Conservation (phyloP, 1,284 basidiomycete species). For the Rhodotorula mucilaginosa region DNA sequence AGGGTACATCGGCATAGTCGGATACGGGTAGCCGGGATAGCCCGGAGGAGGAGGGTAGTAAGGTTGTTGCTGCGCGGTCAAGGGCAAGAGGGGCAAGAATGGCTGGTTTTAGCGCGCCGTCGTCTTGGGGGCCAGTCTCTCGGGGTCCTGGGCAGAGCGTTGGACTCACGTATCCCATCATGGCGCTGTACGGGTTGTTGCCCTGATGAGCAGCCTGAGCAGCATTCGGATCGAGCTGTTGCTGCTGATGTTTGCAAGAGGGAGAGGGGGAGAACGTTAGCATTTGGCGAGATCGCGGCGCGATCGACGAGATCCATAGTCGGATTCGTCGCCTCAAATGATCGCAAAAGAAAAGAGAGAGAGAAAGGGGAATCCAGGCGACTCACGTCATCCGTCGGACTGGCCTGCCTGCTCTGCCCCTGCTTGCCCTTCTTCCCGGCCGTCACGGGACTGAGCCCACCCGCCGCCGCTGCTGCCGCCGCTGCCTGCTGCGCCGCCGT, state of each 20-base stretch:
- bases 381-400: slow-evolving; percentile 22
- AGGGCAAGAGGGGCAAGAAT: neutral
- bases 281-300: neutral
- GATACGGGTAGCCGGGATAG: slow-evolving; percentile 39
- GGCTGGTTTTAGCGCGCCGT: too few species aligned
- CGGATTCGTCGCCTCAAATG: neutral
- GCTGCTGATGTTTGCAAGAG: neutral
- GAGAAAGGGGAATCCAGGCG: too few species aligned
- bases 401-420: slow-evolving; percentile 9
- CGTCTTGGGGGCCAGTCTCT: neutral
- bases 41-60: slow-evolving; percentile 39
- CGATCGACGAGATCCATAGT: neutral
- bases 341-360: neutral
- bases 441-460: neutral
- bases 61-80: slow-evolving; percentile 15
- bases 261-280: neutral
- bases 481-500: slow-evolving; percentile 39
- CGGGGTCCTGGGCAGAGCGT: neutral
- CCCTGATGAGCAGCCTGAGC: slow-evolving; percentile 3
- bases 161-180: slow-evolving; percentile 38
- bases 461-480: slow-evolving; percentile 16
- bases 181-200: slow-evolving; percentile 22
- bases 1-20: slow-evolving; percentile 35
- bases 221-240: neutral
- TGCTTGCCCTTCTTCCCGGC: slow-evolving; percentile 5